Conservation (phyloP, 2,329 filamentous ascomycete genomes). For the Exophiala dermatitidis region DNA sequence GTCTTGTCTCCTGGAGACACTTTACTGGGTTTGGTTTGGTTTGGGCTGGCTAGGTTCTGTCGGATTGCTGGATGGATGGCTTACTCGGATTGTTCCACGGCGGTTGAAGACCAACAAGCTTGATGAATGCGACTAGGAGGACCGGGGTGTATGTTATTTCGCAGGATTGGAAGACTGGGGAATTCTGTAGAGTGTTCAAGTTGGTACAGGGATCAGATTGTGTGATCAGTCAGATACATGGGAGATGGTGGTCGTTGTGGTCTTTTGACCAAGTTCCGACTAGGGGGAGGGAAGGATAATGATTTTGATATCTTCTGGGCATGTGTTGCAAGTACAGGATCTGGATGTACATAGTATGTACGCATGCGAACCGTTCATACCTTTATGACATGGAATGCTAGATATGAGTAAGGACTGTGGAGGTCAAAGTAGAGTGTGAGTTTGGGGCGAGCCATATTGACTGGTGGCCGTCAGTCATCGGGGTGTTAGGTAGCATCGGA, state of each 20-base stretch:
- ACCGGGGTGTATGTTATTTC: conserved; percentile 54
- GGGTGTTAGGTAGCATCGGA: neutral
- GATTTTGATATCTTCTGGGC: too few species aligned
- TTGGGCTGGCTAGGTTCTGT: too few species aligned
- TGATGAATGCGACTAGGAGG: conserved; percentile 54
- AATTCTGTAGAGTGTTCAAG: conserved; percentile 42
- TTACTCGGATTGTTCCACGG: conserved; percentile 46
- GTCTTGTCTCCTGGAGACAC: neutral
- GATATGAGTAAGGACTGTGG: conserved; percentile 54
- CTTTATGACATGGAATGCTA: conserved; percentile 50
- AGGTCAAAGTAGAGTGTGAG: conserved; percentile 54
- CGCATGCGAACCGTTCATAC: conserved; percentile 30
- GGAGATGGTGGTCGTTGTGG: too few species aligned
- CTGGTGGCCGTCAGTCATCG: too few species aligned
- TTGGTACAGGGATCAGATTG: too few species aligned
- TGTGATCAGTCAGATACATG: too few species aligned
- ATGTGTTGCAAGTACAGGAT: too few species aligned
- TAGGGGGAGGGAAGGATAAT: too few species aligned
- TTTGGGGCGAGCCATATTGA: conserved; percentile 42
- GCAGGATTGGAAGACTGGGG: conserved; percentile 48
- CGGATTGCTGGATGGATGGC: neutral
- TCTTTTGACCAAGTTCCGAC: too few species aligned
- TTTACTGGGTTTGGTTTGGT: too few species aligned
- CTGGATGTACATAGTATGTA: too few species aligned
- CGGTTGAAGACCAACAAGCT: conserved; percentile 46